phyloP scores from a whole-genome alignment of 495 filamentous ascomycete genomes.

The Penicillium silybi region DNA sequence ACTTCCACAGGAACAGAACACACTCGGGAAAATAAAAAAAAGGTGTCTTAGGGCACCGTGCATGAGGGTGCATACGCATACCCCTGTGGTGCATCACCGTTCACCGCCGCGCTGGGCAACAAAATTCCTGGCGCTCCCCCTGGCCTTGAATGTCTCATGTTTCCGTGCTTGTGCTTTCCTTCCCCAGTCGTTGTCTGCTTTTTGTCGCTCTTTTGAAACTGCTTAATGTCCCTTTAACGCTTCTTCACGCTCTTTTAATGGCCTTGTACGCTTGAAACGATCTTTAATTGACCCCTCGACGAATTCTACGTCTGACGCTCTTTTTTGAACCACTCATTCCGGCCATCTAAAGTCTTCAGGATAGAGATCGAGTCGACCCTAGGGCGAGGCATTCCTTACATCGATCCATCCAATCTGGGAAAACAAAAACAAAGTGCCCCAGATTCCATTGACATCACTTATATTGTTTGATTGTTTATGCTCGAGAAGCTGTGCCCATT shows the following conservation, averaged over 20 bases:
- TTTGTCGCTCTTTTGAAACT: conserved; percentile 37
- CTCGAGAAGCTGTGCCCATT: not conserved
- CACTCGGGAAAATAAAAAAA: not conserved
- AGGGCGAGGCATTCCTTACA: conserved; percentile 35
- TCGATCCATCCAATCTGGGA: conserved; percentile 13
- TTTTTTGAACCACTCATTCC: conserved; percentile 15
- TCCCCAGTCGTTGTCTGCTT: conserved; percentile 7
- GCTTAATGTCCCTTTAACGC: conserved; percentile 17
- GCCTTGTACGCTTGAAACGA: conserved; percentile 21
- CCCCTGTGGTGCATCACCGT: conserved; percentile 12
- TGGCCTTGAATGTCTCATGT: conserved; percentile 22
- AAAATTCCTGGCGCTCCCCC: conserved; percentile 29
- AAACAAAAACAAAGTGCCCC: conserved; percentile 19
- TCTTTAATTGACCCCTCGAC: conserved; percentile 19
- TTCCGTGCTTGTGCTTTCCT: conserved; percentile 14
- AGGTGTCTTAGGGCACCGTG: conserved; percentile 1
- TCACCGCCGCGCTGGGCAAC: conserved; percentile 37
- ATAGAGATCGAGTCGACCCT: conserved; percentile 9
- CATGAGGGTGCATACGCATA: conserved; percentile 9
- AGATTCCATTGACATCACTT: conserved; percentile 12
- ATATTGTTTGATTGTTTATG: conserved; percentile 8
- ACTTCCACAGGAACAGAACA: not conserved
- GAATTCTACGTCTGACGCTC: conserved; percentile 25
- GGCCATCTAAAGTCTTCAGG: conserved; percentile 6
- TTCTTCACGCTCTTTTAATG: conserved; percentile 36